Evolutionary conservation across 2,329 filamentous ascomycete genomes (phyloP).

Genomic region (Graphilbum sp.): DNA sequence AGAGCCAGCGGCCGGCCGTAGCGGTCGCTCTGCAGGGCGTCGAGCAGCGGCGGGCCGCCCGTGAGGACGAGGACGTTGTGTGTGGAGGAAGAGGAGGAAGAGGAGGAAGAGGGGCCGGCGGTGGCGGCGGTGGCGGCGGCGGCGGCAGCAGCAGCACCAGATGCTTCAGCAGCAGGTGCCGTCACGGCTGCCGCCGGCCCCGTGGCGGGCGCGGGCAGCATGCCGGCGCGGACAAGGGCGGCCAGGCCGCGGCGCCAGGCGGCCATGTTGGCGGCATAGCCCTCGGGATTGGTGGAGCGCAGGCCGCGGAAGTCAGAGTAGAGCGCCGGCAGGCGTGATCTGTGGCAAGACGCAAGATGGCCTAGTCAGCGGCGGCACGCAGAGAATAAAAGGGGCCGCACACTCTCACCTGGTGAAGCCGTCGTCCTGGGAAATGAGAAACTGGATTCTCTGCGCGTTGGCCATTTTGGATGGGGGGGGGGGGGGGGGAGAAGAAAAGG

Average conservation of each 20-base stretch:
- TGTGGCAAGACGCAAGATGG: not conserved
- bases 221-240: conserved; percentile 15
- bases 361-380: not conserved
- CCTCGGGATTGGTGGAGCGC: conserved; percentile 11
- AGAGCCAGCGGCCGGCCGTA: conserved; percentile 71
- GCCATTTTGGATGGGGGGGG: conserved; percentile 2
- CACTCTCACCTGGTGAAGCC: conserved; percentile 9
- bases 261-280: conserved; percentile 17
- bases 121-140: not conserved
- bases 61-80: conserved; percentile 35
- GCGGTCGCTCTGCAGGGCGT: conserved; percentile 57
- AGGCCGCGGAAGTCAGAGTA: conserved; percentile 14
- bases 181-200: too few species aligned
- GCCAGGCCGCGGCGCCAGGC: conserved; percentile 19
- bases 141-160: too few species aligned
- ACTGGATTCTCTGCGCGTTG: conserved; percentile 11
- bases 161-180: too few species aligned
- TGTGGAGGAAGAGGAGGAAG: too few species aligned
- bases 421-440: conserved; percentile 8
- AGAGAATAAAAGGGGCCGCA: not conserved
- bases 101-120: conserved; percentile 20
- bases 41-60: conserved; percentile 46
- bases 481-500: too few species aligned
- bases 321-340: conserved; percentile 12
- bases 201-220: conserved; percentile 13